Percentiles rank a stretch among this genome's conserved stretches.
These are phyloP conservation scores for Arxiozyma heterogenica DNA, from an alignment of 1,139 yeast species.

Conservation along the genomic window DNA sequence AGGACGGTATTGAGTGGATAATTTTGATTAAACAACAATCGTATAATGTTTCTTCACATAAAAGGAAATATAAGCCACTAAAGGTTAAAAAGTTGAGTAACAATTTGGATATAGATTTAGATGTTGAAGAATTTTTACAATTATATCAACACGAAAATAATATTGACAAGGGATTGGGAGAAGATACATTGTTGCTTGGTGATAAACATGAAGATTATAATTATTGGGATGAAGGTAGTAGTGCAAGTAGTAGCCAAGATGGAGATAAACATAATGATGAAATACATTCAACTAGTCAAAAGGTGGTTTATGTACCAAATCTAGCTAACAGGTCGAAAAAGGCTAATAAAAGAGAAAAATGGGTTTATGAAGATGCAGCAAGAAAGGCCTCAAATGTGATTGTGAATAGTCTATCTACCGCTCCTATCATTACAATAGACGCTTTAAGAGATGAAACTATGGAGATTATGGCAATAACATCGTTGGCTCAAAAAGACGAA, in stretches of 20 bases:
- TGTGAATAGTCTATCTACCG: constrained; percentile 45
- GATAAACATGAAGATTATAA: constrained; percentile 18
- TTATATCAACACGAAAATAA: constrained; percentile 38
- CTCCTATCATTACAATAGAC: constrained; percentile 72
- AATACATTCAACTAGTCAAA: constrained; percentile 39
- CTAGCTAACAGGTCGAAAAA: constrained; percentile 66
- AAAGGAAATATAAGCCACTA: constrained; percentile 61
- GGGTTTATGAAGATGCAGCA: constrained; percentile 73
- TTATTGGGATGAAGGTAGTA: constrained; percentile 26
- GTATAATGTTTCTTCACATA: constrained; percentile 28
- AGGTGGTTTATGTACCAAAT: constrained; percentile 51
- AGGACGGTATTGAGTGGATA: constrained; percentile 68
- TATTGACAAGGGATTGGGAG: constrained; percentile 5
- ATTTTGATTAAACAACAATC: constrained; percentile 59
- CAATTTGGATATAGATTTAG: constrained; percentile 61
- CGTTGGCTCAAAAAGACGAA: constrained; percentile 72
- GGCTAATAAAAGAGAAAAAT: constrained; percentile 65
- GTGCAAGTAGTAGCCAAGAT: constrained; percentile 26
- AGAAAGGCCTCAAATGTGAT: constrained; percentile 49
- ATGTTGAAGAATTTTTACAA: constrained; percentile 51
- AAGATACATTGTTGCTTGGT: constrained; percentile 12
- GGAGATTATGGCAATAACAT: constrained; percentile 70
- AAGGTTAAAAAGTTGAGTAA: constrained; percentile 55
- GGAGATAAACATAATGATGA: constrained; percentile 19
- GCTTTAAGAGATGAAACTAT: constrained; percentile 68